Conservation (phyloP, 2,329 filamentous ascomycete genomes). For the Fusarium staphyleae region DNA sequence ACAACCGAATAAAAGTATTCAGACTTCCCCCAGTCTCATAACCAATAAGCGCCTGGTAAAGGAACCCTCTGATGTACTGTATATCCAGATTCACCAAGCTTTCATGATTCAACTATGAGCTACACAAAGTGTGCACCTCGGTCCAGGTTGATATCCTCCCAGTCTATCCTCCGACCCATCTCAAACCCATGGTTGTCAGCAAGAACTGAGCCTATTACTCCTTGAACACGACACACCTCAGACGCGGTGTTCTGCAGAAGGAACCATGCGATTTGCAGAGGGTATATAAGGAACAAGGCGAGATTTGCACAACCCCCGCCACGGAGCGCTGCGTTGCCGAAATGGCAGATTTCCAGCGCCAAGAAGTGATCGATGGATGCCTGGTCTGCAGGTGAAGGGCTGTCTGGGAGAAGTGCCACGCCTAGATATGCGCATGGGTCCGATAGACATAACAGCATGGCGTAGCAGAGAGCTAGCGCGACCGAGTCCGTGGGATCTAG, state of each 20-base stretch:
- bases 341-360: constrained; percentile 14
- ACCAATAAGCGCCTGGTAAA: too few species aligned
- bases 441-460: constrained; percentile 11
- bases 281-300: constrained; percentile 14
- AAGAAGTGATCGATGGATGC: not conserved
- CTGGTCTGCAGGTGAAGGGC: not conserved
- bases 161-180: constrained; percentile 17
- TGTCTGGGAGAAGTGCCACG: not conserved
- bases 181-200: constrained; percentile 21
- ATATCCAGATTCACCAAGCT: too few species aligned
- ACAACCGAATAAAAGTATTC: too few species aligned
- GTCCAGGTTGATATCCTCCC: constrained; percentile 1
- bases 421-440: constrained; percentile 12
- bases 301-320: not conserved
- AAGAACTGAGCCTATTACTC: constrained; percentile 14
- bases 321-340: constrained; percentile 6
- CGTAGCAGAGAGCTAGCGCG: constrained; percentile 9
- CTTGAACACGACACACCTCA: not conserved
- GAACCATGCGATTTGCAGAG: constrained; percentile 23
- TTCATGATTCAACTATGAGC: too few species aligned
- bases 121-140: constrained; percentile 3
- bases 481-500: constrained; percentile 9
- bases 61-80: too few species aligned
- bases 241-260: constrained; percentile 1
- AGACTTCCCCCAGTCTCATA: too few species aligned